These are phyloP conservation scores for Aspergillus hortae DNA, from an alignment of 2,329 filamentous ascomycete species.

Conservation along the genomic window DNA sequence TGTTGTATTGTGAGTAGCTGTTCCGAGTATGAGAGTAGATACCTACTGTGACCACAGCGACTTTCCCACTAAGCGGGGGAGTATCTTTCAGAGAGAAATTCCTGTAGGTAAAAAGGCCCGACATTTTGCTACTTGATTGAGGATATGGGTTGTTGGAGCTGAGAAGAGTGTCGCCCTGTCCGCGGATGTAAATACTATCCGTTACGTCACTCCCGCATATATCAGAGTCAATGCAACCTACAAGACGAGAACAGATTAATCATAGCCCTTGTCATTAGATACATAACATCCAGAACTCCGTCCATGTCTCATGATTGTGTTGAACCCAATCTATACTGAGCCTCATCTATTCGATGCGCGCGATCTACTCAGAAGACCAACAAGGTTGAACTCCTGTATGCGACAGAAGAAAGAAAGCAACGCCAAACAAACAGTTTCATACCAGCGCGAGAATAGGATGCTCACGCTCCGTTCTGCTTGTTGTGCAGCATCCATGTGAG, in stretches of 20 bases:
- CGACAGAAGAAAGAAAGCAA: slow-evolving; percentile 8
- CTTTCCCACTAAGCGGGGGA: slow-evolving; percentile 23
- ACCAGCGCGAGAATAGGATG: not conserved
- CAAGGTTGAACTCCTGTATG: not conserved
- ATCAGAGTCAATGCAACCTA: not conserved
- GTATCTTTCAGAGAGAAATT: slow-evolving; percentile 26
- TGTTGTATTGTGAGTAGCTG: not conserved
- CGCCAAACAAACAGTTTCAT: not conserved
- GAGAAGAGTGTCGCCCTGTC: too few species aligned
- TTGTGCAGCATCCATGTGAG: slow-evolving; percentile 85
- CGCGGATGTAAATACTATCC: not conserved
- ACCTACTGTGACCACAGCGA: slow-evolving; percentile 29
- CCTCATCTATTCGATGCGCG: not conserved
- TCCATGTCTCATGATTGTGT: slow-evolving; percentile 12
- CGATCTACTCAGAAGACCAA: not conserved
- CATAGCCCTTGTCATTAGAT: not conserved
- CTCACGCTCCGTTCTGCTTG: slow-evolving; percentile 28
- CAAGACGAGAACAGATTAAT: not conserved
- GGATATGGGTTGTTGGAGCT: not conserved
- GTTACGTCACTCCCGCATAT: not conserved
- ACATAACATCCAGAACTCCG: not conserved
- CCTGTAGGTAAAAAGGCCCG: slow-evolving; percentile 24
- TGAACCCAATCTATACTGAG: slow-evolving; percentile 13
- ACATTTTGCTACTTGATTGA: slow-evolving; percentile 15
- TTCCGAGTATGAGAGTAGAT: not conserved